phyloP scores from a whole-genome alignment of 164 flowering plant species.

The Magnolia changhungtana region DNA sequence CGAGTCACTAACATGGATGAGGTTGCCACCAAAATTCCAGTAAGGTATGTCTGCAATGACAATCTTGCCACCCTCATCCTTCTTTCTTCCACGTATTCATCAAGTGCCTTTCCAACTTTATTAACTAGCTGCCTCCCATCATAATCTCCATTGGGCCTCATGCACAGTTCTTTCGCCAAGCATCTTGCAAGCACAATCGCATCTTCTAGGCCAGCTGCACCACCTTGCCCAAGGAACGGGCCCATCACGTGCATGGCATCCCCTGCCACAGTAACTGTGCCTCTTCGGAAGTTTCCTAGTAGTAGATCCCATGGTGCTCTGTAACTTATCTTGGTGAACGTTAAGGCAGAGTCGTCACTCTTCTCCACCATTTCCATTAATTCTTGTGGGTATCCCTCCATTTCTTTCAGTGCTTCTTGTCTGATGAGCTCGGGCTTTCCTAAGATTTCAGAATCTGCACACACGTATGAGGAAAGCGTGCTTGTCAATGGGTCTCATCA shows the following conservation, averaged over 20 bases:
- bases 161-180: conserved; percentile 14
- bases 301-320: conserved; percentile 32
- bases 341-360: conserved; percentile 19
- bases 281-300: conserved; percentile 19
- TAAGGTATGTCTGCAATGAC: conserved; percentile 22
- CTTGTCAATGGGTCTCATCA: no score
- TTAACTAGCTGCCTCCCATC: background rate
- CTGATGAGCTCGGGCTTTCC: conserved; percentile 22
- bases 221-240: conserved; percentile 44
- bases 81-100: conserved; percentile 26
- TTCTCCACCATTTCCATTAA: conserved; percentile 21
- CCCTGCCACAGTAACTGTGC: conserved; percentile 32
- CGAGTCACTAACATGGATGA: conserved; percentile 1
- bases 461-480: background rate
- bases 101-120: conserved; percentile 21
- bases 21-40: conserved; percentile 9
- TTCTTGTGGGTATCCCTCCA: conserved; percentile 27
- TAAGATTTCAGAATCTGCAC: conserved; percentile 23
- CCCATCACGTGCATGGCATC: conserved; percentile 48
- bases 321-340: conserved; percentile 18
- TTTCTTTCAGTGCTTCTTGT: conserved; percentile 9
- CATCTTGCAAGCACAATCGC: conserved; percentile 38
- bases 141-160: background rate
- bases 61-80: conserved; percentile 24
- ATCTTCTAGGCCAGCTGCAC: conserved; percentile 36